Conservation (phyloP, 2,329 filamentous ascomycete genomes). For the Hirsutella minnesotensis region DNA sequence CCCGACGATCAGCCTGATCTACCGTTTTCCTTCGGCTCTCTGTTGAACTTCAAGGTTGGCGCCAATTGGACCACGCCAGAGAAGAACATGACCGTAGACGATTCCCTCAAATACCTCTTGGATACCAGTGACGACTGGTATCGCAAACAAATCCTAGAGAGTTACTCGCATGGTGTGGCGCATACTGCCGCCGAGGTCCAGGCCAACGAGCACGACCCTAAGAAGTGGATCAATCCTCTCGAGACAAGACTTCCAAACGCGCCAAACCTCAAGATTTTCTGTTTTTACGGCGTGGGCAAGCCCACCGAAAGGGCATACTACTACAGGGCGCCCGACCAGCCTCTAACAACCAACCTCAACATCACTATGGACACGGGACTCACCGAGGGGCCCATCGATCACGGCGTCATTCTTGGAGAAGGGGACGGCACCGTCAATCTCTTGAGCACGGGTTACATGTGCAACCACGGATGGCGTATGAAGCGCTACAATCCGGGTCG, state of each 20-base stretch:
- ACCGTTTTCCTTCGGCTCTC: constrained; percentile 61
- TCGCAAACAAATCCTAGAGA: constrained; percentile 53
- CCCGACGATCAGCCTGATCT: constrained; percentile 76
- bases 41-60: constrained; percentile 68
- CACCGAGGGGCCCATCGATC: constrained; percentile 55
- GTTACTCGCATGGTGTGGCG: constrained; percentile 84
- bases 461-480: constrained; percentile 85
- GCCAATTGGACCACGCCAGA: constrained; percentile 52
- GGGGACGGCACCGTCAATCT: constrained; percentile 93
- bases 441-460: constrained; percentile 94
- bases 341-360: constrained; percentile 55
- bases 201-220: constrained; percentile 60
- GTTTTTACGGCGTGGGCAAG: constrained; percentile 94
- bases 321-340: constrained; percentile 60
- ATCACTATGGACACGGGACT: constrained; percentile 60
- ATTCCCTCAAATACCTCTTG: constrained; percentile 68
- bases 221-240: constrained; percentile 91
- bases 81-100: constrained; percentile 68
- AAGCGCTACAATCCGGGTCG: constrained; percentile 87
- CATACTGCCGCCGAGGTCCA: constrained; percentile 71
- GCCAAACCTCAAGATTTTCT: constrained; percentile 86
- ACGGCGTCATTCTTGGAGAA: constrained; percentile 89
- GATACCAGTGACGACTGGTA: constrained; percentile 81
- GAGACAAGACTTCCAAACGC: constrained; percentile 80
- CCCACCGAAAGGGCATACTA: constrained; percentile 88